Base-by-base conservation (phyloP, 2,329 filamentous ascomycete genomes). In the Falciphora oryzae region DNA sequence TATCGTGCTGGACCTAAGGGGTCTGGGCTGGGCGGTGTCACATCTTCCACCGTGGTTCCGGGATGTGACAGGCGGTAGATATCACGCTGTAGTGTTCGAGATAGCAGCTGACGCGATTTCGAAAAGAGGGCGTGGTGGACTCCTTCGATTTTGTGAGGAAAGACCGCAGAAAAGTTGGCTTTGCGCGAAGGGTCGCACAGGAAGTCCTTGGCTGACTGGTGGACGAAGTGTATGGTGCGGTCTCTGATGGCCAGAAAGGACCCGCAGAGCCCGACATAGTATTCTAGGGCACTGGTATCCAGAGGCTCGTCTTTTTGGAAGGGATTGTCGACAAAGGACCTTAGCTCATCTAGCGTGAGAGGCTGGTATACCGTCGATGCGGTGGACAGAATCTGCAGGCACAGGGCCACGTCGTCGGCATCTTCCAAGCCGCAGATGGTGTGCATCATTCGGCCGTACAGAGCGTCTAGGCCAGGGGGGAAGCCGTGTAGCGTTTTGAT, bases 191-290 rank as follows among this genome's bases (percentile, higher is more conserved):
- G 32, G 32, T 35, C 10, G 32, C 32, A 35, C 32, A 35, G 13
- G 32, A 82, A 79, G 27, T 81, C 78, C 66, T 79, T 79, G 0
- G 77, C 79, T 3, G 78, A 81, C 65, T 79, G 74, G 65, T 81
- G 78, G 1, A 81, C 72, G 66, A 79, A 74, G 59, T 70, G 74
- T 7, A 80, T 59, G 0, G 32, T 66, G 1, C 57, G 65, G 0
- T 75, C 62, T 57, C 69, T 70, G 38, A 77, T 18, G 1, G 71
- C 77, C 63, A 81, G 78, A 8, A 76, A 81, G n/a, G 77, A 75
- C 65, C 76, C 81, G 4, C 65, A 35, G 10, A 35, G 22, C 2
- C 65, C 50, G 16, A 81, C 69, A 10, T 78, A 68, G 25, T 63
- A 31, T 2, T 70, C 66, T 22, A 18, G 32, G n/a, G 8, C 10